Evolutionary conservation across 805 yeast genomes (phyloP).

Genomic region (Wickerhamomyces pijperi): DNA sequence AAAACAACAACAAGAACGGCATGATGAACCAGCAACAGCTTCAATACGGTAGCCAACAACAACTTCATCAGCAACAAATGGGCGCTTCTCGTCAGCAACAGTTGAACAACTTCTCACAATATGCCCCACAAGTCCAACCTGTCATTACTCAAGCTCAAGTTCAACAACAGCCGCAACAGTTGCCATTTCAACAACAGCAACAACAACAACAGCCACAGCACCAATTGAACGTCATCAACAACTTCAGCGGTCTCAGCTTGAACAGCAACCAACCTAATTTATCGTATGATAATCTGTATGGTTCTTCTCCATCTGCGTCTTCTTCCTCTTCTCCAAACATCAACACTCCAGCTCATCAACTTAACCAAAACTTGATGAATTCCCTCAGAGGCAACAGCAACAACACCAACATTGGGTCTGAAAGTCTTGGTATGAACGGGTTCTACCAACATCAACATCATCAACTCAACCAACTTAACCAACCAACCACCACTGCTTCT

Average conservation of each 20-base stretch:
- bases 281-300: no score
- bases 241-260: background rate
- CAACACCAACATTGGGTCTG: no score
- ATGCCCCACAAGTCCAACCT: background rate
- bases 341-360: conserved; percentile 8
- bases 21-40: background rate
- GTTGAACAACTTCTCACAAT: background rate
- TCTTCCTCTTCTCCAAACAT: conserved; percentile 6
- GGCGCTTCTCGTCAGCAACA: background rate
- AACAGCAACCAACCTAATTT: conserved; percentile 1
- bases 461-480: no score
- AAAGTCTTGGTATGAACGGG: background rate
- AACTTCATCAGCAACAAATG: conserved; percentile 2
- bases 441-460: background rate
- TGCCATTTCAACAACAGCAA: conserved; percentile 2
- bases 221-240: conserved; percentile 1
- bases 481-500: no score
- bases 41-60: conserved; percentile 1
- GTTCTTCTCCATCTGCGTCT: background rate
- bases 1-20: background rate
- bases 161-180: background rate
- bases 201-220: conserved; percentile 4
- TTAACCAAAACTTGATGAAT: conserved; percentile 5
- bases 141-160: no score
- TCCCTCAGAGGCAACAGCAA: conserved; percentile 10